Evolutionary conservation across 306 rosid species (phyloP), one percentile per base, ranked within the genome.

Genomic region (Sindora glabra): DNA sequence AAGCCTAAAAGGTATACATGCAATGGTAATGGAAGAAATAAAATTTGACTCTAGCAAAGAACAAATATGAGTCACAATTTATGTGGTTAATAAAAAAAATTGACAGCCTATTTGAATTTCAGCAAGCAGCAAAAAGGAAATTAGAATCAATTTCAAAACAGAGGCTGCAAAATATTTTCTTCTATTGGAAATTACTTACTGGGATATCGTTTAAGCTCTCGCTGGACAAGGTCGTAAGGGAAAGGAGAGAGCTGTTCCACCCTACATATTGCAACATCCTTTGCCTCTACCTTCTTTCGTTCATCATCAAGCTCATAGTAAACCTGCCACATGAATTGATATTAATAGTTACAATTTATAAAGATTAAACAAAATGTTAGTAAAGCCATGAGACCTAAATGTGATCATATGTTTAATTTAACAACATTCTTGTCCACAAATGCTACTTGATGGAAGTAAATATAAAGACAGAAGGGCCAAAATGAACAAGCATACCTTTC

Each of bases 211-310:
- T 86, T 92, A 56, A 92, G 85, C 66, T 92, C 98, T 13, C 90
- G 81, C 59, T 83, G 94, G 59, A 89, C 71, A 14, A 86, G 95
- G 73, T 92, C 89, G 64, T 80, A 89, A 16, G 96, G 96, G 75
- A 88, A 92, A 69, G 98, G 98, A 52, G 91, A 88, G 32, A 92
- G 96, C 58, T 92, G 96, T 66, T 92, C 95, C 75, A 92, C 90
- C 74, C 98, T 79, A 69, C 98, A 86, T 55, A 92, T 82, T 65
- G 98, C 96, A 65, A 86, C 85, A 73, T 86, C 94, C 77, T 80
- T 81, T 17, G 87, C 94, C 27, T 66, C 74, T 39, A 32, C 64
- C 77, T 86, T 92, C 51, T 57, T 70, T 56, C 96, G 70, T 66
- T 65, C 78, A 2, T 86, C 98, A 68, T 88, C 95, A 64, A 92